Base-by-base conservation (phyloP, 495 filamentous ascomycete species). In the Hyaloscypha finlandica region DNA sequence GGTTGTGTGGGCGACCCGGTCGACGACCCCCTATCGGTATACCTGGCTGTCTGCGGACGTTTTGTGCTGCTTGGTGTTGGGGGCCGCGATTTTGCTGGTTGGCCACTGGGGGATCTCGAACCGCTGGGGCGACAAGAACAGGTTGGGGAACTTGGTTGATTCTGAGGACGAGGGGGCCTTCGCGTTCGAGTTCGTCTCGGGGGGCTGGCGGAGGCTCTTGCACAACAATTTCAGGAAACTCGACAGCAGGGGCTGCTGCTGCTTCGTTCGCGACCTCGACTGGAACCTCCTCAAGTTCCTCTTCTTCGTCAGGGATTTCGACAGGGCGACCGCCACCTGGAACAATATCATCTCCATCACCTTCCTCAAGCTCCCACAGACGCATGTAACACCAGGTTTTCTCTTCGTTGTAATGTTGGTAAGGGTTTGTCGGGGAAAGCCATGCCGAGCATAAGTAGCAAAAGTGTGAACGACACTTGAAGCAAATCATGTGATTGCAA, bases 401-500 rank as follows among this genome's bases (percentile, higher is more conserved):
- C 48, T 73, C 70, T 2, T 86, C 85, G 72, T 97, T 97, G 80
- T 92, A 99, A 74, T 99, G 95, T 56, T 80, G 76, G 69, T 97
- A 99, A 11, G 95, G 94, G 68, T 97, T 94, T 20, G 76, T 80
- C 3, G 89, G 84, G 22, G 86, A 79, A n/a, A 99, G 82, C 90
- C 93, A 99, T 14, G 86, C 83, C 0, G 90, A 90, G 75, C 95
- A 99, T 6, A 99, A 88, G 73, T 98, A 99, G 77, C 95, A 99
- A 73, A 97, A 99, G 76, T 98, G 95, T 2, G 92, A 89, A 53
- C 86, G 81, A 79, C 95, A 99, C 63, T 90, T 88, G 76, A 90
- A 92, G 75, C 95, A 99, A 19, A 88, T 89, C 95, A 99, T 99
- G 74, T 99, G 95, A 76, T 99, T 99, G 86, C 95, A 99, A 37